Evolutionary conservation across 2,329 filamentous ascomycete species (phyloP), one percentile per base, ranked within the genome.

Genomic region (Penicillium sp.): DNA sequence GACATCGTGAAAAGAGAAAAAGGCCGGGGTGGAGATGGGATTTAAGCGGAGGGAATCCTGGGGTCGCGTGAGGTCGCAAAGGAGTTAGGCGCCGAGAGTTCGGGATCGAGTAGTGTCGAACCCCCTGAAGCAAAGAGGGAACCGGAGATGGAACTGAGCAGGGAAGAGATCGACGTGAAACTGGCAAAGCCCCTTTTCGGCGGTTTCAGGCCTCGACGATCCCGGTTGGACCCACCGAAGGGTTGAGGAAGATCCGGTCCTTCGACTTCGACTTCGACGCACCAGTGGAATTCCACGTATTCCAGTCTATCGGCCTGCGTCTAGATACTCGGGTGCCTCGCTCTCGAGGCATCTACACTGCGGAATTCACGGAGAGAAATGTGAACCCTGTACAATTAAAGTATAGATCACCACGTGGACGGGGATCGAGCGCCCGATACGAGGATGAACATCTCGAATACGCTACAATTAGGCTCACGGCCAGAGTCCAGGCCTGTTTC

Each of bases 1-100:
- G 73, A 72, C 73, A 75, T 76, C 39, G 53, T 71, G 68, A 64
- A 62, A 60, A 10, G 27, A 27, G 44, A 46, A 54, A 52, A 53
- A 35, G 45, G 25, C 36, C 40, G 28, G 58, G 54, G 48, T 54
- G 24, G 24, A 31, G 38, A 44, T 54, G 44, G 54, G 48, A 40
- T 54, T 51, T 59, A 53, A 53, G 49, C 46, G 39, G 49, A 38
- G 24, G 10, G 30, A 20, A 11, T 6, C 5, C n/a, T 16, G n/a
- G 31, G 31, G 31, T n/a, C 33, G 33, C 16, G n/a, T 35, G 33
- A 35, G 18, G 33, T 20, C 33, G 10, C 33, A 18, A 20, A 13
- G 20, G 33, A 18, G 16, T 13, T 20, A 20, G 18, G 35, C 16
- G n/a, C n/a, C n/a, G 35, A 20, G 16, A 38, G 35, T 20, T 11